Percentiles rank a stretch among this genome's conserved stretches.
phyloP scores from a whole-genome alignment of 78 protist genomes.

The Tieghemostelium lacteum region DNA sequence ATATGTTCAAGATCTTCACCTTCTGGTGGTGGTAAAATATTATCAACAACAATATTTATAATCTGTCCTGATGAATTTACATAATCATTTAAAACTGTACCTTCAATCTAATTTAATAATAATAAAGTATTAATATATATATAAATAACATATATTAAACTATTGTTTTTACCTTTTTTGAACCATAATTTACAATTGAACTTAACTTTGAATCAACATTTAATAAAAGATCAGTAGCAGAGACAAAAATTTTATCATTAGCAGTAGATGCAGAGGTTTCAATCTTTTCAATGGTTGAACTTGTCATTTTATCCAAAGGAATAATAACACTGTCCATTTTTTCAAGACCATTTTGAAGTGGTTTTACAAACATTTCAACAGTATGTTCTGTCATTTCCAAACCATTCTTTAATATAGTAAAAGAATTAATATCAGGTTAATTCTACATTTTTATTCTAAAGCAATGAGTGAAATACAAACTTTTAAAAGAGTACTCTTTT shows the following conservation, averaged over 20 bases:
- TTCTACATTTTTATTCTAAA: not conserved
- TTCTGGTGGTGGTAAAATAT: constrained; percentile 42
- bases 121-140: no score
- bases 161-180: not conserved
- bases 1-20: not conserved
- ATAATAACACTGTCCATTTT: constrained; percentile 2
- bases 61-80: not conserved
- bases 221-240: no score
- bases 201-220: no score
- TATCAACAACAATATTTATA: constrained; percentile 26
- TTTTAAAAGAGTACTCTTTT: constrained; percentile 4
- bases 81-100: not conserved
- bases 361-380: not conserved
- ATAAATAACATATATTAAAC: no score
- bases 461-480: not conserved
- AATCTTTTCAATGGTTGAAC: constrained; percentile 3
- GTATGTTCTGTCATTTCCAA: constrained; percentile 15
- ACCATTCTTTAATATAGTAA: not conserved
- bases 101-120: not conserved
- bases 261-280: no score
- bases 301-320: constrained; percentile 1
- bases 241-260: no score
- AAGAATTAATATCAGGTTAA: not conserved
- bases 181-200: not conserved
- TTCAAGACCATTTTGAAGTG: constrained; percentile 17